Evolutionary conservation across 768 basidiomycete genomes (phyloP), one percentile per base, ranked within the genome.

Genomic region (Boletellus sp.): DNA sequence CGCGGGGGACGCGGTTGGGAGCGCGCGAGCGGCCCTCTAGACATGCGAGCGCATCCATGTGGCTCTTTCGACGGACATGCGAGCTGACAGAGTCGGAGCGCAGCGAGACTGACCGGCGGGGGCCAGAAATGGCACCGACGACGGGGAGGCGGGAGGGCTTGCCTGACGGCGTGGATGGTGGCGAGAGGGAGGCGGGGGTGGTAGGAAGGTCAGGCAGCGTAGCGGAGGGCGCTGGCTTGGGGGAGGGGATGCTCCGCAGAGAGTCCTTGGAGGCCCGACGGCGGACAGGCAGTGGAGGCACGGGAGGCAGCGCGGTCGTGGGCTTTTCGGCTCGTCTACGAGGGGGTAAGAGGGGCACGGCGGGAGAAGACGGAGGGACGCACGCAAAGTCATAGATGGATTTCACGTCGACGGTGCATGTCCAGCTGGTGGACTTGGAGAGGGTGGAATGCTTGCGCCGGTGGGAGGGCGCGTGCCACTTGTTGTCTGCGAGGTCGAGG

Each of bases 401-500:
- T 43, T 51, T 53, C 6, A 20, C 31, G 45, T 61, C 45, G 3
- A 47, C 36, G 10, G 54, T 45, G 45, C 55, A 62, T 2, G 62
- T 56, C 68, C 67, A 67, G 34, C 61, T 68, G 15, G 67, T 68
- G 33, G 63, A 64, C 44, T 64, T 64, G 40, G 64, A 58, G 0
- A 64, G 53, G 23, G 57, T 52, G 2, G 69, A 70, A 36, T 62
- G 59, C 47, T 70, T 75, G 43, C 69, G 66, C 16, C 61, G 56
- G 36, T 71, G 62, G 23, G 70, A 71, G 39, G 73, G 74, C 3
- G 74, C 68, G 34, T 72, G 68, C 48, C 70, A 62, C 4, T 72
- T 70, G 22, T 74, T 71, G 62, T 82, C 80, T 34, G 83, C 84
- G 4, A 84, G 74, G 63, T 87, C 85, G 47, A 87, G 77, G 32